Conservation (phyloP, 129 eudicot species). For the Lactuca saligna region DNA sequence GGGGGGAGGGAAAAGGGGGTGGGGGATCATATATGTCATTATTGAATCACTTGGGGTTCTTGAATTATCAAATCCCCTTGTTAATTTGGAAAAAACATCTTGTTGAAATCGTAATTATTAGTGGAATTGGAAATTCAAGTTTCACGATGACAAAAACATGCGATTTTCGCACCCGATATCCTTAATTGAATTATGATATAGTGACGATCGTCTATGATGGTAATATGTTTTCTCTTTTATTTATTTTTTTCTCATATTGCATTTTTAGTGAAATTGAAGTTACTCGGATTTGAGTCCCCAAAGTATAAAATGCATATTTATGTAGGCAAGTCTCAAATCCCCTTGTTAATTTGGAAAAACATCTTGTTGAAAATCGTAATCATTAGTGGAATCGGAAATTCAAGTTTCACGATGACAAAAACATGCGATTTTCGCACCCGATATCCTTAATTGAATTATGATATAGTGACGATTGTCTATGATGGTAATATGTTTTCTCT, state of each 20-base stretch:
- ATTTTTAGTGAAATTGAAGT: not conserved
- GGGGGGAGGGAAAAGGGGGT: too few relatives aligned
- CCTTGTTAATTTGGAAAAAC: too few relatives aligned
- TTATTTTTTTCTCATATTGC: not conserved
- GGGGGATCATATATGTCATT: too few relatives aligned
- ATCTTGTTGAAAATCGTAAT: too few relatives aligned
- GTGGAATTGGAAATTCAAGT: not conserved
- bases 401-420: too few relatives aligned
- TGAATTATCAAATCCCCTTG: not conserved
- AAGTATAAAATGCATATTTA: too few relatives aligned
- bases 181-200: not conserved
- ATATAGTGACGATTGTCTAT: not conserved
- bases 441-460: too few relatives aligned
- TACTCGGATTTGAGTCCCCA: not conserved
- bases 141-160: not conserved
- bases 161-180: not conserved
- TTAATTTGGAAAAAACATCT: not conserved
- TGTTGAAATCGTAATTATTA: not conserved
- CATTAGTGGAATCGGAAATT: too few relatives aligned
- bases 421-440: too few relatives aligned
- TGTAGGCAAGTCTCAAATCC: too few relatives aligned
- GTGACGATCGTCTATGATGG: not conserved
- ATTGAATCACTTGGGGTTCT: too few relatives aligned
- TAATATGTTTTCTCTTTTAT: not conserved
- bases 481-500: too few relatives aligned